These are phyloP conservation scores for Chytriomyces sp. DNA, from an alignment of 192 early-diverging fungal genomes.

Conservation along the genomic window DNA sequence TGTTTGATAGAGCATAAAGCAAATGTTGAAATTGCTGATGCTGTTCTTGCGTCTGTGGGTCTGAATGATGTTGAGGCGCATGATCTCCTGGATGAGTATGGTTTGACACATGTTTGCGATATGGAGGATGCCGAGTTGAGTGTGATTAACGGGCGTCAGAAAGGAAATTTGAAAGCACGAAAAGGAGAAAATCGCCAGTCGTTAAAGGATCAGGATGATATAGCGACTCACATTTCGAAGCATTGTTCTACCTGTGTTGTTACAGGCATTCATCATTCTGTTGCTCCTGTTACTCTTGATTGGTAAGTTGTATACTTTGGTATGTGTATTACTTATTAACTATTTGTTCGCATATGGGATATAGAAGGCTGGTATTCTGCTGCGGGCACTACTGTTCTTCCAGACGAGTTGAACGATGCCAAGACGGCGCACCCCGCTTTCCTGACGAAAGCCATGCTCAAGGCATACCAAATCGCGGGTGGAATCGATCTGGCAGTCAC, in stretches of 20 bases:
- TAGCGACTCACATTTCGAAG: background rate
- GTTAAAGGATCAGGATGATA: background rate
- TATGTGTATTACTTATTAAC: background rate
- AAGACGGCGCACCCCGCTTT: background rate
- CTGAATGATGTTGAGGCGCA: background rate
- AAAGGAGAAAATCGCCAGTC: background rate
- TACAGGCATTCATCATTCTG: background rate
- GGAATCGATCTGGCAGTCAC: background rate
- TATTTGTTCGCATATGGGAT: background rate
- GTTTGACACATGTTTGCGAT: background rate
- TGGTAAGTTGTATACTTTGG: background rate
- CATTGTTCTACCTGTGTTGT: background rate
- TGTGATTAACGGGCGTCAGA: background rate
- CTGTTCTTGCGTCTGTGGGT: background rate
- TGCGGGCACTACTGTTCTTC: background rate
- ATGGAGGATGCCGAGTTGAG: background rate
- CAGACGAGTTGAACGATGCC: background rate
- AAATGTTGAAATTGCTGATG: background rate
- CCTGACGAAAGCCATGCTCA: background rate
- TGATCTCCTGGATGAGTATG: background rate
- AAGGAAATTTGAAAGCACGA: background rate
- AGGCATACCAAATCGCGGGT: background rate
- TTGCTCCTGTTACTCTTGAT: background rate
- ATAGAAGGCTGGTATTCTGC: background rate
- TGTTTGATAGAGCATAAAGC: background rate